A percentile compares a stretch with the other conserved stretches of the same genome.
phyloP scores from a whole-genome alignment of 345 rosid genomes.

The Durio zibethinus region DNA sequence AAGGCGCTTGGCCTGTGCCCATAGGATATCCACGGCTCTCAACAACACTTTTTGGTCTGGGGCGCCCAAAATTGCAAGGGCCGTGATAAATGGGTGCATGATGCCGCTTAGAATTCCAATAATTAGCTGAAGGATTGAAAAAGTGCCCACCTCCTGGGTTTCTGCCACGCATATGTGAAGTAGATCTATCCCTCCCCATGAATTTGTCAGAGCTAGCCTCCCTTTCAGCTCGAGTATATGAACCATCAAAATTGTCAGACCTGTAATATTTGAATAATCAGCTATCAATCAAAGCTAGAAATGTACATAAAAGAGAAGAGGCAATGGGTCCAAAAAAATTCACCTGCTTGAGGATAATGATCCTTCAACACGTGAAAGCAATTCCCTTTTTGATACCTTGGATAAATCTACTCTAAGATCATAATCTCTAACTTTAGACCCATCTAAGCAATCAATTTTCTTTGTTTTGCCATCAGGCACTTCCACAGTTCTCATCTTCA shows the following conservation, averaged over 20 bases:
- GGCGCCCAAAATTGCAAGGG: conserved; percentile 26
- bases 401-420: conserved; percentile 24
- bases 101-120: conserved; percentile 34
- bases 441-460: conserved; percentile 30
- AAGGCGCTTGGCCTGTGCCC: conserved; percentile 23
- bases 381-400: conserved; percentile 26
- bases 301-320: background rate
- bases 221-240: conserved; percentile 21
- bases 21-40: conserved; percentile 28
- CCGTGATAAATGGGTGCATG: conserved; percentile 30
- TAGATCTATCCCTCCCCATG: conserved; percentile 37
- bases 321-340: conserved; percentile 7
- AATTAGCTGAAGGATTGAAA: conserved; percentile 20
- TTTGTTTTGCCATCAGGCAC: conserved; percentile 31
- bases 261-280: conserved; percentile 33
- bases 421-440: conserved; percentile 21
- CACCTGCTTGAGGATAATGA: conserved; percentile 37
- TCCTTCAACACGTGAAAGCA: conserved; percentile 25
- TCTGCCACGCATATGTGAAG: conserved; percentile 27
- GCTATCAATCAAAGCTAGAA: conserved; percentile 1
- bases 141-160: conserved; percentile 33
- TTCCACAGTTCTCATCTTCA: conserved; percentile 17
- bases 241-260: conserved; percentile 29
- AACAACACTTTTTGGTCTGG: conserved; percentile 29
- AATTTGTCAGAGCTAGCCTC: conserved; percentile 29